Evolutionary conservation across 495 filamentous ascomycete genomes (phyloP), one percentile per base, ranked within the genome.

Genomic region (Penicillium samsonianum): DNA sequence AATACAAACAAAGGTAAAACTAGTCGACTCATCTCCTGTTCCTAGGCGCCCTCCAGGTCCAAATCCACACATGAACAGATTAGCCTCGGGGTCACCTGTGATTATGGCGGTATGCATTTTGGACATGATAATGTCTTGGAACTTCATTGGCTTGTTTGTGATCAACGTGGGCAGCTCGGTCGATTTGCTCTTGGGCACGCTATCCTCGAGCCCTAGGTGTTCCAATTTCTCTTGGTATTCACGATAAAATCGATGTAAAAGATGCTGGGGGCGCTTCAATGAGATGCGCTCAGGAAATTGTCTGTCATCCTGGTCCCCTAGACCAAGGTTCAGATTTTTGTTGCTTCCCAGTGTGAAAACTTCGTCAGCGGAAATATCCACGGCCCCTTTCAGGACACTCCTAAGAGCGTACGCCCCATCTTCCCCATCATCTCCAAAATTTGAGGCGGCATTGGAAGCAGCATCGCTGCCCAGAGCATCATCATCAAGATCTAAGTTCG

Each of bases 311-410:
- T 92, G 86, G 65, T 97, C 90, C 16, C 91, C 90, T 61, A 98
- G 88, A 3, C 95, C 94, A 41, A 98, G 81, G 8, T 88, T 92
- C 12, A 96, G 74, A 62, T 98, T 98, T 62, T 94, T 93, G 71
- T 96, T 98, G 69, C 91, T 96, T 19, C 94, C 94, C 67, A 96
- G 94, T 0, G 89, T 87, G 62, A 89, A 98, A 0, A 96, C 72
- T 65, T 98, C 94, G 67, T 96, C 92, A 14, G 89, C 92, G 20
- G 81, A 69, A 31, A 84, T 67, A 47, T 81, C 70, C 10, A 58
- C 64, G 3, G 65, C 62, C 5, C 73, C 67, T 50, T 69, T 72
- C 12, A 74, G 50, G 33, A 57, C 16, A 31, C 58, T 50, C 26
- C 64, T 65, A 7, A 50, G 23, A 19, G 57, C 28, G 40, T 67